Conservation (phyloP, 2,329 filamentous ascomycete species). For the Talaromyces sp. region DNA sequence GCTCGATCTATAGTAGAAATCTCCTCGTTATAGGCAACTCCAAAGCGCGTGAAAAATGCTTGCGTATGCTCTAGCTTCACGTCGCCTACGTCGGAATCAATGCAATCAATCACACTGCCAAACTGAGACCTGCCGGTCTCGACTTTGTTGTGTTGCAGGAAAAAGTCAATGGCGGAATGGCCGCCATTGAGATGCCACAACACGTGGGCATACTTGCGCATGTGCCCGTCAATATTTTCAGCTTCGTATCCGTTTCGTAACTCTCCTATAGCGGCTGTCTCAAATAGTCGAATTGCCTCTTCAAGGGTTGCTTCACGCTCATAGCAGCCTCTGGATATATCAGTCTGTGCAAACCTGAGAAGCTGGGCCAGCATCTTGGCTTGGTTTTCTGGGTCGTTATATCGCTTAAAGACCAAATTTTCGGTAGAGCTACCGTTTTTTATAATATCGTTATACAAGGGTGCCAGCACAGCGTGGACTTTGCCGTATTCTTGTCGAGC, state of each 20-base stretch:
- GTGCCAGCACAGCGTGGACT: constrained; percentile 79
- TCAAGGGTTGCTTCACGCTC: constrained; percentile 66
- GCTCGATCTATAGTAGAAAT: constrained; percentile 71
- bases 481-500: constrained; percentile 88
- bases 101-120: constrained; percentile 72
- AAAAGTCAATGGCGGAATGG: constrained; percentile 70
- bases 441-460: constrained; percentile 80
- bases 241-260: constrained; percentile 90
- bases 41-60: constrained; percentile 70
- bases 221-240: constrained; percentile 79
- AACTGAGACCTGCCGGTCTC: constrained; percentile 67
- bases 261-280: constrained; percentile 81
- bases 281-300: constrained; percentile 74
- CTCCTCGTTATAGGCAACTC: constrained; percentile 76
- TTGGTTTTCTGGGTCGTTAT: constrained; percentile 81
- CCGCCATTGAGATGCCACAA: constrained; percentile 77
- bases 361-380: constrained; percentile 83
- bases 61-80: constrained; percentile 75
- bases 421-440: constrained; percentile 65
- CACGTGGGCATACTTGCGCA: constrained; percentile 85
- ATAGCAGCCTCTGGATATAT: constrained; percentile 69
- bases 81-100: constrained; percentile 62
- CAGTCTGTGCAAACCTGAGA: constrained; percentile 69
- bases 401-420: constrained; percentile 78
- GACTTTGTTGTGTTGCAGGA: constrained; percentile 81